Evolutionary conservation across 108 stramenopile genomes (phyloP).

Genomic region (Fistulifera pelliculosa): DNA sequence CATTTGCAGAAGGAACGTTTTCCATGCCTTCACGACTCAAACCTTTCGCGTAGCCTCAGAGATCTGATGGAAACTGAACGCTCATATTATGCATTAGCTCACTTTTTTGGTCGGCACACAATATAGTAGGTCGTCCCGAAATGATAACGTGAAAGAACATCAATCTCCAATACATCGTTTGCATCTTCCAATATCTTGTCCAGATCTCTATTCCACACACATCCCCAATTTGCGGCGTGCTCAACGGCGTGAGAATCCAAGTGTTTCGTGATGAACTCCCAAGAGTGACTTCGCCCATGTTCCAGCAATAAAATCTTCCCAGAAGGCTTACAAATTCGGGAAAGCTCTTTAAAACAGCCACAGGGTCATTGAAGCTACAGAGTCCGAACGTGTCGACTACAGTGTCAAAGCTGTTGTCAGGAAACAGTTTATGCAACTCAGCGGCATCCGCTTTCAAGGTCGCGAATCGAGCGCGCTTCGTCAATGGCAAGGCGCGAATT

Average conservation of each 20-base stretch:
- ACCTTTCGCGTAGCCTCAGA: no score
- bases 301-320: constrained; percentile 76
- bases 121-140: constrained; percentile 89
- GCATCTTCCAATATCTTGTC: constrained; percentile 46
- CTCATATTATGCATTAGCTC: no score
- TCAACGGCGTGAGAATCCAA: constrained; percentile 73
- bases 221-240: constrained; percentile 86
- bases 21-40: no score
- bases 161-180: constrained; percentile 29
- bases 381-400: constrained; percentile 91
- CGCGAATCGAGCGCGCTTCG: constrained; percentile 30
- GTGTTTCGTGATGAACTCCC: constrained; percentile 41
- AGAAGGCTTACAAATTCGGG: constrained; percentile 72
- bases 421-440: constrained; percentile 30
- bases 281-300: constrained; percentile 65
- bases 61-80: no score
- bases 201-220: constrained; percentile 85
- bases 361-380: constrained; percentile 85
- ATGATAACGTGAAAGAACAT: constrained; percentile 52
- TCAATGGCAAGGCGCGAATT: constrained; percentile 11
- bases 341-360: constrained; percentile 72
- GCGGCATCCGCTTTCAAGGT: constrained; percentile 49
- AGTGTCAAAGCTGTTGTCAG: constrained; percentile 69
- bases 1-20: no score
- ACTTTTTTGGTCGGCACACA: constrained; percentile 46